Percentiles rank a stretch among this genome's conserved stretches.
phyloP scores from a whole-genome alignment of 768 basidiomycete species.

The Boletus rubescentipes region DNA sequence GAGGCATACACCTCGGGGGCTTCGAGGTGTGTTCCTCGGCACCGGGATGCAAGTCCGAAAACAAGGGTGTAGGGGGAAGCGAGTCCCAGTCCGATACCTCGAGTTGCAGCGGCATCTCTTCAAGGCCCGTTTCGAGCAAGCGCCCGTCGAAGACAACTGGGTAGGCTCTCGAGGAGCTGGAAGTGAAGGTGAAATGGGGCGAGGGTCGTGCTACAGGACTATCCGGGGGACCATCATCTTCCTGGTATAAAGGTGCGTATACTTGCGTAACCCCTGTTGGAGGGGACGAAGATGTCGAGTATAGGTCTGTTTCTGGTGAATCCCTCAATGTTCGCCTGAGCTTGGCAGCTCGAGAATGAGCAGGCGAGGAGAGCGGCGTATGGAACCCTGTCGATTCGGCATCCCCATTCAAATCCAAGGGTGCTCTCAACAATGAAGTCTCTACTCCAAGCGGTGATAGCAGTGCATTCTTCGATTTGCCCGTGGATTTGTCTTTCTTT shows the following conservation, averaged over 20 bases:
- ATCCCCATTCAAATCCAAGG: constrained; percentile 2
- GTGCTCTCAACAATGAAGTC: constrained; percentile 16
- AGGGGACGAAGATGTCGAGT: constrained; percentile 22
- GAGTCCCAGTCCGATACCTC: constrained; percentile 10
- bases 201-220: constrained; percentile 8
- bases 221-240: constrained; percentile 11
- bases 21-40: constrained; percentile 13
- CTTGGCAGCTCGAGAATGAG: constrained; percentile 1
- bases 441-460: constrained; percentile 20
- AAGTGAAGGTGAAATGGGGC: constrained; percentile 18
- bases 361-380: neutral
- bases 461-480: constrained; percentile 5
- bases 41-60: constrained; percentile 1
- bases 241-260: constrained; percentile 17
- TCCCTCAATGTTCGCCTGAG: constrained; percentile 14
- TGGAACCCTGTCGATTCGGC: neutral
- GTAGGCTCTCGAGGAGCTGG: constrained; percentile 20
- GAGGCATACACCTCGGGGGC: constrained; percentile 3
- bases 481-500: neutral
- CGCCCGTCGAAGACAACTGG: neutral
- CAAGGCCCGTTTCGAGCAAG: neutral
- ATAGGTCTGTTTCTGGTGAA: constrained; percentile 1
- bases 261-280: constrained; percentile 24
- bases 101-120: neutral
- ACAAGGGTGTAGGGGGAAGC: neutral